Evolutionary conservation across 2,329 filamentous ascomycete genomes (phyloP), one percentile per base, ranked within the genome.

Genomic region (Fusarium lateritium): DNA sequence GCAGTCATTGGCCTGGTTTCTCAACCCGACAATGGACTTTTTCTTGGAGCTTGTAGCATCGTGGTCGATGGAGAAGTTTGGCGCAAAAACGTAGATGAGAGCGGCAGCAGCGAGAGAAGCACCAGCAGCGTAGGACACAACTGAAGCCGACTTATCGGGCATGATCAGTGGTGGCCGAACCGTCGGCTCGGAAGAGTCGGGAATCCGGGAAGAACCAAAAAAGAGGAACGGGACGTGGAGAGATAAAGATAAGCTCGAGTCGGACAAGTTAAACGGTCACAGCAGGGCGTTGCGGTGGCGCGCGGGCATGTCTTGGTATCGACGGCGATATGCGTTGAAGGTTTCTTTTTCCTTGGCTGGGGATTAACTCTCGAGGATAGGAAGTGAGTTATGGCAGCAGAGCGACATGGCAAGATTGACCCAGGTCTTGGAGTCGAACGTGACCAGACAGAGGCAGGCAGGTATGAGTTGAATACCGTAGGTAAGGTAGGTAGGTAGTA

Each of bases 31-130:
- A 43, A 97, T 93, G 62, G 93, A 92, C 77, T 93, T 95, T 80
- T 94, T 96, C 73, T 92, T 90, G 42, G 82, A 82, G 44, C 82
- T 82, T 56, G 86, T 88, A 65, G 90, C 87, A 58, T 96, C 92
- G 76, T 91, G 90, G 81, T 99, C 95, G 79, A 98, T 91, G 75
- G 97, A 93, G 80, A 95, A 98, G 53, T 94, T 98, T n/a, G 96
- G 96, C 10, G 92, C 94, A 81, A 99, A 98, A 73, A 98, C 95
- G 81, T 98, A 99, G 78, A 98, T 93, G 60, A 98, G 88, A 33
- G 96, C 95, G 67, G 97, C 93, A 66, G 96, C 96, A 57, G 96
- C 96, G 67, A 99, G 91, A 56, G 94, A 97, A 64, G 95, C 96
- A 73, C 95, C 95, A 62, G 95, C 96, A 76, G 96, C 96, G 82